These are phyloP conservation scores for Fusarium sp. DNA, from an alignment of 2,329 filamentous ascomycete genomes.

Conservation along the genomic window DNA sequence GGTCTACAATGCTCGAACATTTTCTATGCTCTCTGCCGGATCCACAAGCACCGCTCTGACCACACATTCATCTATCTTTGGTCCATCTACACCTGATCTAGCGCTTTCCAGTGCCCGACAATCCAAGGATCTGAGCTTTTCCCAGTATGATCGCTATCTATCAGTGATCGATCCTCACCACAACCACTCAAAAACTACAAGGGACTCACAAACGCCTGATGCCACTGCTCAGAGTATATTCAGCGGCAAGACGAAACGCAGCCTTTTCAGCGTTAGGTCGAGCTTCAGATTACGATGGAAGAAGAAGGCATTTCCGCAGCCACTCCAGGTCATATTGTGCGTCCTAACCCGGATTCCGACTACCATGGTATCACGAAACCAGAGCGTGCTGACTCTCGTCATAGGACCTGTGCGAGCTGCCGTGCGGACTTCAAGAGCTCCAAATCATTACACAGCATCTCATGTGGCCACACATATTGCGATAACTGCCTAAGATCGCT, in stretches of 20 bases:
- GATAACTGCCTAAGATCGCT: slow-evolving; percentile 62
- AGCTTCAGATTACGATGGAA: slow-evolving; percentile 56
- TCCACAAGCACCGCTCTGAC: slow-evolving; percentile 55
- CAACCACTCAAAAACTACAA: slow-evolving; percentile 54
- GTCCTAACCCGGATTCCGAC: slow-evolving; percentile 33
- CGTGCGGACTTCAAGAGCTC: slow-evolving; percentile 61
- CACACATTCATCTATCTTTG: slow-evolving; percentile 54
- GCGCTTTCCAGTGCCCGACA: slow-evolving; percentile 39
- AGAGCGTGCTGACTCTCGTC: slow-evolving; percentile 28
- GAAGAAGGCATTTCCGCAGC: slow-evolving; percentile 47
- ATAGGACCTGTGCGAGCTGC: slow-evolving; percentile 67
- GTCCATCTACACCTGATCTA: slow-evolving; percentile 37
- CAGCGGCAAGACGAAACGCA: slow-evolving; percentile 56
- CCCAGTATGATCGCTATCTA: slow-evolving; percentile 63
- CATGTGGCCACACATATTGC: slow-evolving; percentile 69
- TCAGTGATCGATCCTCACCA: slow-evolving; percentile 55
- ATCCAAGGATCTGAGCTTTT: slow-evolving; percentile 57
- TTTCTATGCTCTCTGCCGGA: slow-evolving; percentile 55
- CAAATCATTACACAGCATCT: slow-evolving; percentile 58
- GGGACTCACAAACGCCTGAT: slow-evolving; percentile 45
- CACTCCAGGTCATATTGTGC: slow-evolving; percentile 45
- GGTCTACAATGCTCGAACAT: slow-evolving; percentile 55
- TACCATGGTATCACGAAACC: slow-evolving; percentile 8
- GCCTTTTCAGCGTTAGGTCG: slow-evolving; percentile 57
- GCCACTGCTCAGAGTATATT: slow-evolving; percentile 53